Conservation (phyloP, 2,329 filamentous ascomycete species). For the Aspergillus quadricinctus region DNA sequence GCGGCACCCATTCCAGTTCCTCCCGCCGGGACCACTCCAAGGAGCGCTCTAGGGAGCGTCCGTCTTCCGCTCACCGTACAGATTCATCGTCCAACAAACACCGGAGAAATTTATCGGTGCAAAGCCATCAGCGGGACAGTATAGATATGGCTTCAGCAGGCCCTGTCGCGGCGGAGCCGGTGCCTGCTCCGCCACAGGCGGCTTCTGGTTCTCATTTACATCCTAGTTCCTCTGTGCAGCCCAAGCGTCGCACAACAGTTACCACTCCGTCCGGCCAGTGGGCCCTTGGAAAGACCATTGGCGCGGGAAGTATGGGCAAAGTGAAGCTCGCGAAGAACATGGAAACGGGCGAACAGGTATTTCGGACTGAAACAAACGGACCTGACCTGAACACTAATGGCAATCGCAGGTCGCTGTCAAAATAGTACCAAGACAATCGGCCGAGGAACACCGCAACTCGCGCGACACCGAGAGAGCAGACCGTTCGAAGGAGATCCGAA, state of each 20-base stretch:
- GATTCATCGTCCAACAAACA: conserved; percentile 49
- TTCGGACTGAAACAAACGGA: conserved; percentile 20
- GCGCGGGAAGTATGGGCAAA: conserved; percentile 97
- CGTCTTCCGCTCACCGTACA: conserved; percentile 46
- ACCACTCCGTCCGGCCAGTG: conserved; percentile 87
- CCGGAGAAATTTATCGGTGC: conserved; percentile 37
- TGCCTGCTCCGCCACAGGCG: conserved; percentile 48
- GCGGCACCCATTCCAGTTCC: conserved; percentile 55
- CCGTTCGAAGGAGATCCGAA: conserved; percentile 93
- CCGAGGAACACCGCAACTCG: conserved; percentile 70
- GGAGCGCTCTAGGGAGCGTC: conserved; percentile 50
- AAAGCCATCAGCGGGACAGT: conserved; percentile 40
- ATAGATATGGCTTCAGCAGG: conserved; percentile 45
- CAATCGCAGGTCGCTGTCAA: conserved; percentile 79
- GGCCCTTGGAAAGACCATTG: conserved; percentile 94
- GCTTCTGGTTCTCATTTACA: conserved; percentile 31
- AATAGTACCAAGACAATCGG: conserved; percentile 87
- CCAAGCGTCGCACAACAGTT: conserved; percentile 70
- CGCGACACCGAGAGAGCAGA: conserved; percentile 85
- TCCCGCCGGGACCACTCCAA: conserved; percentile 62
- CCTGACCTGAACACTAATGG: neutral
- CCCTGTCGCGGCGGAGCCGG: conserved; percentile 51
- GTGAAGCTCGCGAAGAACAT: conserved; percentile 91
- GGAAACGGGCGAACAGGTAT: conserved; percentile 85
- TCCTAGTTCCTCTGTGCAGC: conserved; percentile 35